Percentiles rank a stretch among this genome's conserved stretches.
These are phyloP conservation scores for Phalaenopsis equestris DNA, from an alignment of 106 monocot species.

Conservation along the genomic window DNA sequence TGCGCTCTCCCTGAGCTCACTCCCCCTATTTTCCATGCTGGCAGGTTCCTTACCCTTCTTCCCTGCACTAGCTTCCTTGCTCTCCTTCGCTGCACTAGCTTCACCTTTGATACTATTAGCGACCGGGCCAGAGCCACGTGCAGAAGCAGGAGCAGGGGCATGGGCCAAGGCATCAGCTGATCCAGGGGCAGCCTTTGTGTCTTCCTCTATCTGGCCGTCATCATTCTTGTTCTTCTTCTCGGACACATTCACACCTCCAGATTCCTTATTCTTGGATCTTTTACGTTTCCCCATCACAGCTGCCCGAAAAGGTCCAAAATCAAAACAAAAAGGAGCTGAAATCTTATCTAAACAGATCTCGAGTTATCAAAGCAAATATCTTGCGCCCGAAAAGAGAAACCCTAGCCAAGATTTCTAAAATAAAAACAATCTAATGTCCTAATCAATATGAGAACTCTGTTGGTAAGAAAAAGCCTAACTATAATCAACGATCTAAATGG, in stretches of 20 bases:
- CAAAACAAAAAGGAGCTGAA: background rate
- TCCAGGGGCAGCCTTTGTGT: background rate
- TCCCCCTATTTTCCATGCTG: background rate
- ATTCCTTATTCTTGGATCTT: background rate
- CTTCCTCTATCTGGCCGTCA: background rate
- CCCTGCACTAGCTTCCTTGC: no score
- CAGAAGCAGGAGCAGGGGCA: background rate
- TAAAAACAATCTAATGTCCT: no score
- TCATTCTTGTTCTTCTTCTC: background rate
- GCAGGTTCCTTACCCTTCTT: constrained; percentile 1
- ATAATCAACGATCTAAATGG: no score
- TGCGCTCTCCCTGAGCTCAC: constrained; percentile 14
- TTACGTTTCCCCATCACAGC: background rate
- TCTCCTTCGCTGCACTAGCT: background rate
- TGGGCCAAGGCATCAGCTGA: background rate
- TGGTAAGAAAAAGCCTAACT: no score
- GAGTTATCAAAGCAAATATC: no score
- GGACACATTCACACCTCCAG: background rate
- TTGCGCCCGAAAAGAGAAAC: no score
- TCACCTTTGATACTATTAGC: background rate
- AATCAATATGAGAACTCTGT: no score
- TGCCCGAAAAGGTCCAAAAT: background rate
- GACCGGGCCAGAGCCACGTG: background rate
- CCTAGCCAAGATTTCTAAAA: no score
- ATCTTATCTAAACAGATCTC: no score